Percentiles rank a stretch among this genome's conserved stretches.
These are phyloP conservation scores for Cryomyces minteri DNA, from an alignment of 495 filamentous ascomycete genomes.

Conservation along the genomic window DNA sequence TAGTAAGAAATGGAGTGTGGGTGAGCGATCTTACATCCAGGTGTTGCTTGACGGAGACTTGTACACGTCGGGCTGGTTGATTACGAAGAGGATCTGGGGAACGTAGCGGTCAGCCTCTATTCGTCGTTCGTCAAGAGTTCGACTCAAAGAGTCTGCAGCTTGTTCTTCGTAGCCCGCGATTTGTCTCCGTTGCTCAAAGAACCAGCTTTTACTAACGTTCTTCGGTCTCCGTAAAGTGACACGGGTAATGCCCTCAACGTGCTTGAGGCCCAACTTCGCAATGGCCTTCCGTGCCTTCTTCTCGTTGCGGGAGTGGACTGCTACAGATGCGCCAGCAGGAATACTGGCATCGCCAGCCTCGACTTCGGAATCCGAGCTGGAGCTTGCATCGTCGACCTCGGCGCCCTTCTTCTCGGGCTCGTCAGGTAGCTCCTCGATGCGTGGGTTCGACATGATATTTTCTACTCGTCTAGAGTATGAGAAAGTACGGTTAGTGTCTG, in stretches of 20 bases:
- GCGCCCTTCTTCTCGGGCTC: slow-evolving; percentile 57
- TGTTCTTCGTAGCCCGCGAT: no score
- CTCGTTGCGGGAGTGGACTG: slow-evolving; percentile 95
- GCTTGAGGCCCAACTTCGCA: slow-evolving; percentile 91
- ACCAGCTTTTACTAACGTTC: slow-evolving; percentile 50
- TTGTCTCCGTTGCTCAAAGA: no score
- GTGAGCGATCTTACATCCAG: slow-evolving; percentile 62
- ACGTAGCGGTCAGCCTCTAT: background rate
- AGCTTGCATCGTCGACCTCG: slow-evolving; percentile 59
- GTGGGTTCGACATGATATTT: slow-evolving; percentile 71
- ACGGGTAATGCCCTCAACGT: slow-evolving; percentile 90
- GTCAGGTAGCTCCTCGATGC: slow-evolving; percentile 92
- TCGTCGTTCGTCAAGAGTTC: background rate
- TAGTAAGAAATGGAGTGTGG: background rate
- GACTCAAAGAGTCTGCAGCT: no score
- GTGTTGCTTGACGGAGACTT: slow-evolving; percentile 96
- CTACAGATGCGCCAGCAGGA: slow-evolving; percentile 69
- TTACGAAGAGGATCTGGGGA: slow-evolving; percentile 86
- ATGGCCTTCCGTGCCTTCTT: slow-evolving; percentile 99
- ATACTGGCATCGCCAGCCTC: slow-evolving; percentile 41
- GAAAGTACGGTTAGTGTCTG: slow-evolving; percentile 21
- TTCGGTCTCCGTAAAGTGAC: slow-evolving; percentile 96
- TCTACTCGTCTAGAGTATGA: slow-evolving; percentile 22
- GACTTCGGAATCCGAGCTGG: slow-evolving; percentile 51
- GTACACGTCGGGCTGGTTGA: slow-evolving; percentile 98